Evolutionary conservation across 441 rosid genomes (phyloP), one percentile per base, ranked within the genome.

Genomic region (Arabidopsis lyrata): DNA sequence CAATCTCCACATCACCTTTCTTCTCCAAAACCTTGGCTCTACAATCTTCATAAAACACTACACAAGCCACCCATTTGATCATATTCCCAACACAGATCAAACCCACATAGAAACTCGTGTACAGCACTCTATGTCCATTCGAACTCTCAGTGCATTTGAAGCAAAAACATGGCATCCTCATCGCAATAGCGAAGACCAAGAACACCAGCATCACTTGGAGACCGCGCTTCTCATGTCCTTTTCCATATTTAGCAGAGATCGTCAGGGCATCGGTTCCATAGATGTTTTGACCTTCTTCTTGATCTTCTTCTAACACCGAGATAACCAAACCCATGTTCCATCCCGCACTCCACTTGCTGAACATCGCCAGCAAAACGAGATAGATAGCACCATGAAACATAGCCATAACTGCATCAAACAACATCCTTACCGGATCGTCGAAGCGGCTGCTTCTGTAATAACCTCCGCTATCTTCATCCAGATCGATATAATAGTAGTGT

Each of bases 281-380:
- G 14, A 76, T 16, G 36, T 47, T 63, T 66, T 62, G 58, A 27
- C 68, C 73, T 6, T 74, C 62, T 10, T 67, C 62, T 0, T 56
- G 24, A 22, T 22, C 29, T 5, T 78, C 85, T 71, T 86, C 84
- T 58, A 81, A 24, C 4, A 67, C 69, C 2, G 87, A 83, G 22
- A 81, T 32, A 72, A 87, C 81, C 66, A 85, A 10, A 59, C 85
- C 64, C 80, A 77, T 58, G 75, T 78, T 85, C 89, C 86, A 87
- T 38, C 65, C 71, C 2, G 81, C 82, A 44, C 80, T 76, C 79
- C 85, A 72, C 57, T 78, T 83, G 31, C 75, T 63, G 50, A 78
- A 82, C 71, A 76, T 82, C 3, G 20, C 38, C 16, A 79, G 5
- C 32, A 83, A 63, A 29, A 73, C 78, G 24, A 78, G 5, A 32